Percentiles rank a stretch among this genome's conserved stretches.
These are phyloP conservation scores for Bacidia gigantensis DNA, from an alignment of 495 filamentous ascomycete genomes.

Conservation along the genomic window DNA sequence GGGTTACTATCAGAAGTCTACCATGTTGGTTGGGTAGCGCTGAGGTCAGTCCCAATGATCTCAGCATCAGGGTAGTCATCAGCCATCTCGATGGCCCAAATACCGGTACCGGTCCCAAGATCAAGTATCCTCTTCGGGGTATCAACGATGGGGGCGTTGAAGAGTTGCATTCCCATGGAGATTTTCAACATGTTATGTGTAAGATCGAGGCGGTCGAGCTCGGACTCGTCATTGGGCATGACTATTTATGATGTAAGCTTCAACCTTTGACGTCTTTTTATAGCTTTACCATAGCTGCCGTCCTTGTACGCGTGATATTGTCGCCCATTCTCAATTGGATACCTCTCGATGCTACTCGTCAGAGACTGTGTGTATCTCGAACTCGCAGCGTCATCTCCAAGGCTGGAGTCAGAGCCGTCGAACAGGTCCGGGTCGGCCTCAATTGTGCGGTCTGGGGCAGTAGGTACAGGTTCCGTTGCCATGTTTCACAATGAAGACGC, in stretches of 20 bases:
- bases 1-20: not conserved
- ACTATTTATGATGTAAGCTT: too few species aligned
- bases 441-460: not conserved
- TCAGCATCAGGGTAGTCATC: constrained; percentile 42
- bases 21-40: constrained; percentile 38
- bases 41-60: constrained; percentile 52
- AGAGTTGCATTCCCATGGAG: constrained; percentile 22
- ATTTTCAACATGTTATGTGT: constrained; percentile 27
- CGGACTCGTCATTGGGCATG: constrained; percentile 34
- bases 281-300: constrained; percentile 47
- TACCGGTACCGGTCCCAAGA: constrained; percentile 43
- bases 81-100: constrained; percentile 48
- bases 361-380: constrained; percentile 26
- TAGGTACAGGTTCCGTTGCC: not conserved
- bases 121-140: constrained; percentile 33
- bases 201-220: constrained; percentile 21
- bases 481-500: not conserved
- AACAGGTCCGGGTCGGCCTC: constrained; percentile 13
- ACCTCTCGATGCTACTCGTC: constrained; percentile 39
- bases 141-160: constrained; percentile 24
- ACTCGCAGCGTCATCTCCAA: constrained; percentile 14
- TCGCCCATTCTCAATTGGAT: constrained; percentile 50
- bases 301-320: constrained; percentile 55
- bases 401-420: constrained; percentile 12
- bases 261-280: too few species aligned